Evolutionary conservation across 2,329 filamentous ascomycete species (phyloP).

Genomic region (Cephalotrichum gorgonifer): DNA sequence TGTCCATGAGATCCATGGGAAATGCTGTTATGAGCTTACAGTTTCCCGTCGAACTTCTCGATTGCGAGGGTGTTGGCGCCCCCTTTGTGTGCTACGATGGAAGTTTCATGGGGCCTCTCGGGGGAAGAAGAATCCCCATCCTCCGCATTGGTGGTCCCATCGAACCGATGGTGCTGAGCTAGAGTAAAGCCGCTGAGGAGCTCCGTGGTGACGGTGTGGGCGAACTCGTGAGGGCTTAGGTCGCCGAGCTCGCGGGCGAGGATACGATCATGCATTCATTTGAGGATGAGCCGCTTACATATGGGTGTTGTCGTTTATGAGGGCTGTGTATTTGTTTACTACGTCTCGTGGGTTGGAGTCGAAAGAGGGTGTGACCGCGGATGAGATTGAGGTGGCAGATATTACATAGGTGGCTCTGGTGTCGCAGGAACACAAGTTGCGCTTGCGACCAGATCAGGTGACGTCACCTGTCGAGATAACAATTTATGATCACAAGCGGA

Average conservation of each 20-base stretch:
- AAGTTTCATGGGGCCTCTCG: background rate
- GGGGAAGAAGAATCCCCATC: background rate
- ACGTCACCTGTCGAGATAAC: slow-evolving; percentile 3
- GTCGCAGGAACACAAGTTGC: too few species aligned
- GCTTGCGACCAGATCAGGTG: background rate
- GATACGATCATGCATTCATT: slow-evolving; percentile 59
- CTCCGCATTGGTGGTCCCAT: slow-evolving; percentile 31
- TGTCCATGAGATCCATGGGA: background rate
- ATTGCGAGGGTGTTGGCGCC: slow-evolving; percentile 73
- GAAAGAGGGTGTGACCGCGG: background rate
- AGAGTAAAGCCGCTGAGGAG: slow-evolving; percentile 61
- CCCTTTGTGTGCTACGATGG: slow-evolving; percentile 52
- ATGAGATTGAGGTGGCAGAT: slow-evolving; percentile 5
- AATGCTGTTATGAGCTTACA: slow-evolving; percentile 37
- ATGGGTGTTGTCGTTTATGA: background rate
- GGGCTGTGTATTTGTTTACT: background rate
- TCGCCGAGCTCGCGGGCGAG: slow-evolving; percentile 67
- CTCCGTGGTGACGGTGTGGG: slow-evolving; percentile 52
- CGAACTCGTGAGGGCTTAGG: slow-evolving; percentile 52
- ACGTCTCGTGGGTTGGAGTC: background rate
- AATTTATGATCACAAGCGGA: too few species aligned
- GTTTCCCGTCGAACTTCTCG: slow-evolving; percentile 70
- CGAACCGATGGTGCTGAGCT: slow-evolving; percentile 58
- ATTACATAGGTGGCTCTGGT: too few species aligned
- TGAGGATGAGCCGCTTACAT: too few species aligned